Evolutionary conservation across 2,329 filamentous ascomycete species (phyloP), one percentile per base, ranked within the genome.

Genomic region (Fusarium austroafricanum): DNA sequence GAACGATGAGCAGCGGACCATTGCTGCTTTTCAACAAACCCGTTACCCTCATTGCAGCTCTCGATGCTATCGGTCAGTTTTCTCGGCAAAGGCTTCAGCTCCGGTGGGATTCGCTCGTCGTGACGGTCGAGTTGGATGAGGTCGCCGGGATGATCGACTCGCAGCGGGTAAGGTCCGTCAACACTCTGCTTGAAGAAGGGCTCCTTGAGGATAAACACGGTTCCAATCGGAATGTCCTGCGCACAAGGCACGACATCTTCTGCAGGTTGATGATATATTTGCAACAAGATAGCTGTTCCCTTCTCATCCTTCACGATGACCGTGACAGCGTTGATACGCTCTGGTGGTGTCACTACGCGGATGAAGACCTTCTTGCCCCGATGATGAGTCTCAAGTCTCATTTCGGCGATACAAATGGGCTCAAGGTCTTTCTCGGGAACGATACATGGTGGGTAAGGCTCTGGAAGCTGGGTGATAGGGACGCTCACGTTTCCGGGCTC

Each of bases 131-230:
- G 58, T 59, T 76, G 78, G 5, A 81, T 61, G 18, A 87, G 65
- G 56, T 88, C 85, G 17, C 80, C 81, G 17, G 83, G 68, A 69
- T 88, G 86, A 57, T 88, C 86, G 9, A 87, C 82, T 8, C 84
- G 79, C 23, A 88, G 33, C 1, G 75, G 77, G 70, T 83, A 84
- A 0, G 74, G 46, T 3, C 80, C 80, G 28, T 81, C 72, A 0
- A 70, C 72, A 23, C 77, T 76, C 1, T 71, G 29, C 63, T 83
- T 85, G 66, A 87, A 80, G 67, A 81, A 88, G 0, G 85, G 85
- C 57, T 88, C 85, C 62, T 87, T 89, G 28, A 88, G 52, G 28
- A 87, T 68, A 12, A 81, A 76, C 1, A 82, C 68, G 14, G 73
- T 42, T 14, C 7, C 43, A 75, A 2, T 76, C 74, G 53, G 59